Conservation (phyloP, 495 filamentous ascomycete genomes). For the Penicillium roqueforti region DNA sequence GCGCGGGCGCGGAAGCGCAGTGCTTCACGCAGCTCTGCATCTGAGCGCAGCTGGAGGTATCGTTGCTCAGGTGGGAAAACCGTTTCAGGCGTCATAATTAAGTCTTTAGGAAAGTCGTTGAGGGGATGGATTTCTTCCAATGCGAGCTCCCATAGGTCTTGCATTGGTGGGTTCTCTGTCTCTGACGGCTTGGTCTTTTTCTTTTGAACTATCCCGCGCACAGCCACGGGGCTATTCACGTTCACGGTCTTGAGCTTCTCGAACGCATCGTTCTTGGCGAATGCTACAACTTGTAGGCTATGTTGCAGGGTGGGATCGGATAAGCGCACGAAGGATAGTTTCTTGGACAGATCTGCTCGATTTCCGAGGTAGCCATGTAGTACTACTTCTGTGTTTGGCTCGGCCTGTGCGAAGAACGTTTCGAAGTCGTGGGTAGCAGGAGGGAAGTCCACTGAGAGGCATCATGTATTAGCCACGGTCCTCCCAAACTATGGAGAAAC, state of each 20-base stretch:
- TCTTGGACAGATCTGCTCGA: slow-evolving; percentile 58
- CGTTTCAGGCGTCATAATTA: slow-evolving; percentile 66
- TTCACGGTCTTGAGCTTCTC: slow-evolving; percentile 45
- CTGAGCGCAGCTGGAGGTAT: slow-evolving; percentile 79
- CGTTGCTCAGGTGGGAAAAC: slow-evolving; percentile 69
- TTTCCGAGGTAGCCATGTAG: slow-evolving; percentile 70
- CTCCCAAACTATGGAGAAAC: not conserved
- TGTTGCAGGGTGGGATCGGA: slow-evolving; percentile 45
- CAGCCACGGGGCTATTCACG: slow-evolving; percentile 48
- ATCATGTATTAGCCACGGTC: slow-evolving; percentile 11
- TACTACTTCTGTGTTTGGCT: slow-evolving; percentile 48
- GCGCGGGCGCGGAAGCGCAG: slow-evolving; percentile 55
- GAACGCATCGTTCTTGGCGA: slow-evolving; percentile 39
- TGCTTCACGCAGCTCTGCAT: slow-evolving; percentile 57
- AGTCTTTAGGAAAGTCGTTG: slow-evolving; percentile 71
- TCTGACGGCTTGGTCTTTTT: slow-evolving; percentile 35
- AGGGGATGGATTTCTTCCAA: slow-evolving; percentile 61
- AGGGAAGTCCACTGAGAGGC: slow-evolving; percentile 49
- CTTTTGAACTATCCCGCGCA: slow-evolving; percentile 46
- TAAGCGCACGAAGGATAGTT: slow-evolving; percentile 65
- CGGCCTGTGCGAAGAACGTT: slow-evolving; percentile 37
- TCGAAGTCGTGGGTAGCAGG: slow-evolving; percentile 46
- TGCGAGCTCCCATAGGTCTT: slow-evolving; percentile 54
- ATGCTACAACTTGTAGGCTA: slow-evolving; percentile 52
- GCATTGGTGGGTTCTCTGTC: slow-evolving; percentile 13